These are phyloP conservation scores for Fistulifera pelliculosa DNA, from an alignment of 108 stramenopile species.

Conservation along the genomic window DNA sequence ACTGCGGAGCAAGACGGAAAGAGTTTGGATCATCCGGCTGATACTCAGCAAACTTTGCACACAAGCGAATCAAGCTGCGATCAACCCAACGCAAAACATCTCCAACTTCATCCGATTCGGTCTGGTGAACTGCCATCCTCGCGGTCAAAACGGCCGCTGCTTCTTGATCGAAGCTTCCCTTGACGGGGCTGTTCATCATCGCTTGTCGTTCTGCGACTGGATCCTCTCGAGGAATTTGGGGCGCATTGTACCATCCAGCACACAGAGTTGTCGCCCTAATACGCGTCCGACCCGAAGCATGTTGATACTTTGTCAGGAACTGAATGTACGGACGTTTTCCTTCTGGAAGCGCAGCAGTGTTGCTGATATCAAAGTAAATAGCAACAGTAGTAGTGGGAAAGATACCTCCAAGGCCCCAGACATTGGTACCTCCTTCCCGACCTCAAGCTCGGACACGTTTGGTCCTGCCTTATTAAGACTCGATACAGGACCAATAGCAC, in stretches of 20 bases:
- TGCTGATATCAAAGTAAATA: slow-evolving; percentile 96
- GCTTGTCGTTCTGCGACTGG: slow-evolving; percentile 22
- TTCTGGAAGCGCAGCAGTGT: slow-evolving; percentile 74
- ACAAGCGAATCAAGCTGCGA: slow-evolving; percentile 93
- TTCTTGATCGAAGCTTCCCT: slow-evolving; percentile 94
- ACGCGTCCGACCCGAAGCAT: slow-evolving; percentile 81
- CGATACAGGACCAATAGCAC: slow-evolving; percentile 80
- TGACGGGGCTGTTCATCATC: slow-evolving; percentile 63
- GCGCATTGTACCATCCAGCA: slow-evolving; percentile 88
- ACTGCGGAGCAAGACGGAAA: slow-evolving; percentile 91
- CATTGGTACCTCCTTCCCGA: slow-evolving; percentile 96
- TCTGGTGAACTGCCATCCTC: slow-evolving; percentile 89
- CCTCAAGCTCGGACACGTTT: slow-evolving; percentile 90
- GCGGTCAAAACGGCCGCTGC: slow-evolving; percentile 97
- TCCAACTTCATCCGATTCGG: slow-evolving; percentile 89
- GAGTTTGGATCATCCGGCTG: slow-evolving; percentile 85
- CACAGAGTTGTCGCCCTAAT: slow-evolving; percentile 94
- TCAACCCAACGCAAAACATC: slow-evolving; percentile 99
- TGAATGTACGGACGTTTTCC: slow-evolving; percentile 88
- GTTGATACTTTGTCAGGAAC: slow-evolving; percentile 97
- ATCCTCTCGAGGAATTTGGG: slow-evolving; percentile 36
- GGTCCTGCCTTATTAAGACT: slow-evolving; percentile 83
- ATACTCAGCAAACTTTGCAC: slow-evolving; percentile 97
- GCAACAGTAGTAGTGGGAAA: slow-evolving; percentile 95
- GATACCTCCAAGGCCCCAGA: slow-evolving; percentile 94